Base-by-base conservation (phyloP, 305 asterid genomes). In the Solanum hybrid region DNA sequence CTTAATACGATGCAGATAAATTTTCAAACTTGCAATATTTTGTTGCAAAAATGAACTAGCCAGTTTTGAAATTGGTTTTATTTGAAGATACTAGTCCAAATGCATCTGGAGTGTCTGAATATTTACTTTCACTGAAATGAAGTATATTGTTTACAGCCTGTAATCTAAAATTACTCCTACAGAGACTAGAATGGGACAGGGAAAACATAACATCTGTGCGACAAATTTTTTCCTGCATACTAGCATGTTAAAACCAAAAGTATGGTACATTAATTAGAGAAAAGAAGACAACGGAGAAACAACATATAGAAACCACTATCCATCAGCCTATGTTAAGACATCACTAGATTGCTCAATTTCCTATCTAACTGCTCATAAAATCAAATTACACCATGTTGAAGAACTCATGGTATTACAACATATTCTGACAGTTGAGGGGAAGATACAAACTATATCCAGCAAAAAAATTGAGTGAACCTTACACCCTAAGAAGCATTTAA, bases 381-480 rank as follows among this genome's bases (percentile, higher is more conserved):
- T 40, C 73, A 7, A 74, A 77, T 37, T 26, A 39, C 73, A 87
- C 84, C 73, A 39, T 78, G 82, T 16, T 35, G 79, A 36, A 74
- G 35, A 37, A 87, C 36, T 33, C 89, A 57, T 36, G 77, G 31
- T 35, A 71, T 35, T 37, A 20, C 78, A 35, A n/a, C 26, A 29
- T 87, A 51, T 29, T 87, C 74, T 37, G n/a, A 42, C 31, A 31
- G 26, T 34, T 64, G 24, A 14, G 39, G 67, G 42, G 57, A 46
- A 29, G 29, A 76, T 8, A 76, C 39, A 75, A 88, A 91, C 89
- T 87, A 93, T 91, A 91, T 39, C 86, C 86, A 89, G 91, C 94
- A 88, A 90, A 92, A 95, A 92, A 93, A 88, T 78, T 71, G 91
- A 90, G 39, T 36, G 39, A 36, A 36, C 39, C 39, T 36, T 36